Evolutionary conservation across 106 monocot species (phyloP), one percentile per base, ranked within the genome.

Genomic region (Dendrobium catenatum): DNA sequence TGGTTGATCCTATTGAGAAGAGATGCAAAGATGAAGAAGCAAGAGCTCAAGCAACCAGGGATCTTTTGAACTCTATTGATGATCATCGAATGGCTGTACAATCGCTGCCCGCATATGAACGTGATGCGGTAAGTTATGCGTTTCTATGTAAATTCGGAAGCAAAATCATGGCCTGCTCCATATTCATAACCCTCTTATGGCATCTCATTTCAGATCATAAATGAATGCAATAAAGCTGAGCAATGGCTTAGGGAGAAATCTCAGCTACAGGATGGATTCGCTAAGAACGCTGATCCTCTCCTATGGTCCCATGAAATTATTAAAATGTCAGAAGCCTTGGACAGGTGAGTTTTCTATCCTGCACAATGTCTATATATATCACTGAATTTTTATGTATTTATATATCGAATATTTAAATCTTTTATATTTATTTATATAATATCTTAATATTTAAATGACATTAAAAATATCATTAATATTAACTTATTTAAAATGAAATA

Each of bases 1-100:
- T 94, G 26, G 92, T 97, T 49, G 90, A 94, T 85, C 94, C 92
- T 49, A 83, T 97, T 58, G 97, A 94, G 85, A 84, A 68, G 22
- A 84, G 92, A 76, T 91, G 64, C 77, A 88, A 85, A 82, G 89
- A 98, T 80, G 92, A 91, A 82, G 94, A 92, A 85, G 87, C 86
- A 55, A 92, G 94, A 82, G 92, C 84, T 72, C 82, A 87, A 77
- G 89, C 89, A 46, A 86, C 82, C 17, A 87, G 88, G 55, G 89
- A 90, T 54, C 88, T 90, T 40, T 81, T 88, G 76, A 90, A 87
- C 9, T 89, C 87, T 78, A 93, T 93, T 73, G 88, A 80, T 72
- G 87, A 89, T 46, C 43, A 90, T 79, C 88, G 89, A 55, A 88
- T 83, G 82, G 89, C 88, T 61, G 93, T 82, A 18, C 66, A 85